Evolutionary conservation across 2,329 filamentous ascomycete genomes (phyloP), one percentile per base, ranked within the genome.

Genomic region (Cyphellophora europaea): DNA sequence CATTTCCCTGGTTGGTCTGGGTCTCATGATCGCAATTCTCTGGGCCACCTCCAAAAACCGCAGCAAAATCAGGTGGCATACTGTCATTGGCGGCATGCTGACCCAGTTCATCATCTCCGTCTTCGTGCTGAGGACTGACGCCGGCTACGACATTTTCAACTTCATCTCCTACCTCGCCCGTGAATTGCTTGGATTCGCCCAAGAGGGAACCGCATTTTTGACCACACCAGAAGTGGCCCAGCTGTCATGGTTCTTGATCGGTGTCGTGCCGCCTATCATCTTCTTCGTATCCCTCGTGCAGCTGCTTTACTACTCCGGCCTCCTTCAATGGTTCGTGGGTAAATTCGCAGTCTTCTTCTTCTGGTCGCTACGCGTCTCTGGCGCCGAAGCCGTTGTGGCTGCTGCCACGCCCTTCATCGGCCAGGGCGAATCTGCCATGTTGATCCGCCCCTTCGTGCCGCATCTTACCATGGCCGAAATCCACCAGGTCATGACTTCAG

Each of bases 251-350:
- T 94, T 93, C 72, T 68, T 94, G 44, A 69, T 81, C 32, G 66
- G 70, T 32, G 86, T 93, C 43, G 71, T 93, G n/a, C 86, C 88
- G 0, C 79, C 88, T 50, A 93, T 95, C 61, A 85, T 94, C 65
- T 95, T 94, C 75, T 94, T 95, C 74, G 82, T 94, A 39, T 77
- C 87, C 2, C 69, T 94, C n/a, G 85, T 93, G 16, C 83, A 93
- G 60, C 74, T 94, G 11, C 61, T 93, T 28, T 93, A 84, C 66
- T 82, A 88, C 66, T 69, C 78, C 49, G 82, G 82, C 2, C 68
- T 87, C 44, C 65, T 94, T 35, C 87, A 93, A 62, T 94, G 88
- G 87, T 85, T 88, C 61, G 76, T 94, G 53, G 67, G 70, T 48
- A 94, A 94, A 61, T 84, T 91, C 50, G 86, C 88, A 40, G 72